Evolutionary conservation across 495 filamentous ascomycete species (phyloP).

Genomic region (Penicillium coprophilum): DNA sequence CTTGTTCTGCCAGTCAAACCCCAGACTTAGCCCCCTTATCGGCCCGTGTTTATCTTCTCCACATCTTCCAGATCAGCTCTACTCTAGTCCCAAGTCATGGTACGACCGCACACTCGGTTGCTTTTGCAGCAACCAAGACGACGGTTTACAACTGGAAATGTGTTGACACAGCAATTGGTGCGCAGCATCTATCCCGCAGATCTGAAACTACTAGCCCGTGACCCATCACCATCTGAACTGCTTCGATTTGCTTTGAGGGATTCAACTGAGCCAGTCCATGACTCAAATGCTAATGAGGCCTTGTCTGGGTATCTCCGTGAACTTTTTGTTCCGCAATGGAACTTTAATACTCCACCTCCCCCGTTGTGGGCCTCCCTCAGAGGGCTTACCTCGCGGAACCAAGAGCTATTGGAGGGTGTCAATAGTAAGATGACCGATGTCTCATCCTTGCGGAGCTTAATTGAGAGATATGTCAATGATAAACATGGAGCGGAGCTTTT

Average conservation of each 20-base stretch:
- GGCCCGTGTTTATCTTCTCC: slow-evolving; percentile 21
- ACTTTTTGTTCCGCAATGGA: slow-evolving; percentile 30
- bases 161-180: neutral
- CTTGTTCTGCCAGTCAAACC: slow-evolving; percentile 21
- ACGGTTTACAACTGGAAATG: neutral
- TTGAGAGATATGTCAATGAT: slow-evolving; percentile 26
- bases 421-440: slow-evolving; percentile 3
- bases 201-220: slow-evolving; percentile 2
- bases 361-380: slow-evolving; percentile 28
- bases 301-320: slow-evolving; percentile 14
- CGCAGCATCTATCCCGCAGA: slow-evolving; percentile 11
- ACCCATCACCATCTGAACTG: slow-evolving; percentile 32
- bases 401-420: neutral
- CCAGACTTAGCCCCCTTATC: slow-evolving; percentile 20
- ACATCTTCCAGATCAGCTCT: slow-evolving; percentile 17
- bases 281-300: neutral
- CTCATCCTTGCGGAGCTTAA: slow-evolving; percentile 13
- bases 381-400: slow-evolving; percentile 11
- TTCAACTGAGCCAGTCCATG: slow-evolving; percentile 9
- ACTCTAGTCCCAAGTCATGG: neutral
- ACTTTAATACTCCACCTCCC: slow-evolving; percentile 17
- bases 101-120: neutral
- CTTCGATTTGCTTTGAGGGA: slow-evolving; percentile 34
- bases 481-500: slow-evolving; percentile 4
- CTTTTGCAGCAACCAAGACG: neutral